phyloP scores from a whole-genome alignment of 208 protist genomes.

The Balamuthia mandrillaris region DNA sequence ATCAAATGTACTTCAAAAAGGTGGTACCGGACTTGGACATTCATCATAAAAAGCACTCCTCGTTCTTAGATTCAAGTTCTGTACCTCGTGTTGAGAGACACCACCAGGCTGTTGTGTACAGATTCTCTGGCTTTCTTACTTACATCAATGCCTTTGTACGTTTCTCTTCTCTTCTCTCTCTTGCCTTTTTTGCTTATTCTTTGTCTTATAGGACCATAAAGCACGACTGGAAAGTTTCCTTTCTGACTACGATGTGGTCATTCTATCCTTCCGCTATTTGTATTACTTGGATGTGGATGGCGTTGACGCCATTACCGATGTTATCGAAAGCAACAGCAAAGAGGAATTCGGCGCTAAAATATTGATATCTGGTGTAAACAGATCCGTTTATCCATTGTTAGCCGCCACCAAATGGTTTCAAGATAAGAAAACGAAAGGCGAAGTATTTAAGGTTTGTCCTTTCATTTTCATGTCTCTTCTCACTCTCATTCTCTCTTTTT shows the following conservation, averaged over 20 bases:
- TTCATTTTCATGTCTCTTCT: no score
- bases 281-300: slow-evolving; percentile 47
- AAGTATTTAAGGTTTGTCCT: no score
- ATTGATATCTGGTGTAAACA: no score
- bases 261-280: slow-evolving; percentile 42
- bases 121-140: slow-evolving; percentile 43
- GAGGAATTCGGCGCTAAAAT: no score
- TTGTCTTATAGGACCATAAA: neutral
- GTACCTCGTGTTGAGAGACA: no score
- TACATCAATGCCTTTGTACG: slow-evolving; percentile 43
- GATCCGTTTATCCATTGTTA: no score
- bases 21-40: neutral
- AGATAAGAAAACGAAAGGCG: no score
- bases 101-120: slow-evolving; percentile 44
- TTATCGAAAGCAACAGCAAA: no score
- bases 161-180: neutral
- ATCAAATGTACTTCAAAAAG: neutral
- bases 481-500: no score
- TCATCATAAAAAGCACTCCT: slow-evolving; percentile 23
- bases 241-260: slow-evolving; percentile 22
- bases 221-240: slow-evolving; percentile 22
- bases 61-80: no score
- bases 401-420: no score
- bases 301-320: slow-evolving; percentile 9
- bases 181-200: neutral